Base-by-base conservation (phyloP, 2,329 filamentous ascomycete genomes). In the Amauroascus niger region DNA sequence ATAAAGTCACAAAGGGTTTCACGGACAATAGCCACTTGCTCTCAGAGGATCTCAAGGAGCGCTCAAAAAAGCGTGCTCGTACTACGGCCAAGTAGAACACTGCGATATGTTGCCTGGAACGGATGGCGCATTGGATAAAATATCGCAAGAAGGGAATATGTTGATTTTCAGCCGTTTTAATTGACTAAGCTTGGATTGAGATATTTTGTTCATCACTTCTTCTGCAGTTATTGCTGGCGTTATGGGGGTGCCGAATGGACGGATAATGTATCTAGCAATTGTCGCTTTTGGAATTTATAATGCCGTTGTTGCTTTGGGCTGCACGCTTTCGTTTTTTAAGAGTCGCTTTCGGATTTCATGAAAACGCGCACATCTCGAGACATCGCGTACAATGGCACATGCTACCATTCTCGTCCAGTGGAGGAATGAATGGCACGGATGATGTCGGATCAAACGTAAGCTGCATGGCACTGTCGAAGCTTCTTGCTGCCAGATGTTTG, bases 1-100 rank as follows among this genome's bases (percentile, higher is more conserved):
- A 69, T 11, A 62, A 66, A 49, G 70, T 73, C 41, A 62, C 61
- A 13, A 66, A 63, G 44, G 71, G 71, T 1, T 61, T 65, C 33
- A 59, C 65, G 45, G 68, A 67, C 47, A 64, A 69, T 43, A 65
- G 62, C 43, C 67, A 71, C 53, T 53, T 71, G 43, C 44, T 69
- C 28, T 70, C 67, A 6, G 64, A 67, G n/a, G 66, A 70, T 33
- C 63, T 69, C 44, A 66, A 64, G 54, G 50, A 59, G 35, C 60
- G 62, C 13, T 62, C 57, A 13, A 63, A 59, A 24, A 68, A 67
- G 58, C 57, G 61, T 5, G 41, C 49, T 18, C 50, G 55, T 33
- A 54, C 50, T 57, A 58, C 55, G n/a, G 26, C 35, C 45, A 24
- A 53, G 22, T 54, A 47, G 24, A 49, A 33, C 16, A 26, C 14